A percentile compares a stretch with the other conserved stretches of the same genome.
Conservation (phyloP, 352 stramenopile species). For the Phytopythium vexans region DNA sequence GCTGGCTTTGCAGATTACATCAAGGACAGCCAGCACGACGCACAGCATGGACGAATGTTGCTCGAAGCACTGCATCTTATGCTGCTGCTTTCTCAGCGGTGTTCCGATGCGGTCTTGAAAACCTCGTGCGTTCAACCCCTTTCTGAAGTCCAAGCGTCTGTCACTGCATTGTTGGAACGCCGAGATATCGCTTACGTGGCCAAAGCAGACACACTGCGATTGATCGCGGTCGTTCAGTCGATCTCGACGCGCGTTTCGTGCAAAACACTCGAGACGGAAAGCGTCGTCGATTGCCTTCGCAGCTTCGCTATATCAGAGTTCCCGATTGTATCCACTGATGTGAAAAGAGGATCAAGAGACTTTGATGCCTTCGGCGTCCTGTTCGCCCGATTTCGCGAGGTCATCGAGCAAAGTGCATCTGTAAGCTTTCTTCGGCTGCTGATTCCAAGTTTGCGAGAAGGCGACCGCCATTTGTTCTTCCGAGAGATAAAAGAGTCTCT, state of each 20-base stretch:
- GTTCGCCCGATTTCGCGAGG: constrained; percentile 40
- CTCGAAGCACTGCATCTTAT: constrained; percentile 44
- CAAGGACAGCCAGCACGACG: constrained; percentile 12
- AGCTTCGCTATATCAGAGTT: constrained; percentile 72
- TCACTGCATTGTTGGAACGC: constrained; percentile 34
- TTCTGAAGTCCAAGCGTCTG: constrained; percentile 28
- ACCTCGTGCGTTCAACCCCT: constrained; percentile 29
- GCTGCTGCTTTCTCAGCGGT: constrained; percentile 36
- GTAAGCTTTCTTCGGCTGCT: constrained; percentile 49
- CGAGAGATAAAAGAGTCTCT: constrained; percentile 49
- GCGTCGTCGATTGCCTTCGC: constrained; percentile 30
- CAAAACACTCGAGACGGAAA: constrained; percentile 7
- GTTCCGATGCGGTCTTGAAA: constrained; percentile 24
- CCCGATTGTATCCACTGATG: constrained; percentile 70
- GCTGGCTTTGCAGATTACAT: constrained; percentile 40
- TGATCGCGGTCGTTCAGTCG: constrained; percentile 33
- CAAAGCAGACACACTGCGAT: constrained; percentile 52
- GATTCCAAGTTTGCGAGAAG: constrained; percentile 65
- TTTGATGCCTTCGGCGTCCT: constrained; percentile 62
- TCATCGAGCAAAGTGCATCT: constrained; percentile 53
- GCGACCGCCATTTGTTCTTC: constrained; percentile 44
- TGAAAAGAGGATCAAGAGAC: constrained; percentile 53
- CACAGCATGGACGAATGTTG: constrained; percentile 31
- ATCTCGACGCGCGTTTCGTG: constrained; percentile 6
- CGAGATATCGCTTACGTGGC: constrained; percentile 45